phyloP scores from a whole-genome alignment of 352 stramenopile genomes.

The Globisporangium parvum region DNA sequence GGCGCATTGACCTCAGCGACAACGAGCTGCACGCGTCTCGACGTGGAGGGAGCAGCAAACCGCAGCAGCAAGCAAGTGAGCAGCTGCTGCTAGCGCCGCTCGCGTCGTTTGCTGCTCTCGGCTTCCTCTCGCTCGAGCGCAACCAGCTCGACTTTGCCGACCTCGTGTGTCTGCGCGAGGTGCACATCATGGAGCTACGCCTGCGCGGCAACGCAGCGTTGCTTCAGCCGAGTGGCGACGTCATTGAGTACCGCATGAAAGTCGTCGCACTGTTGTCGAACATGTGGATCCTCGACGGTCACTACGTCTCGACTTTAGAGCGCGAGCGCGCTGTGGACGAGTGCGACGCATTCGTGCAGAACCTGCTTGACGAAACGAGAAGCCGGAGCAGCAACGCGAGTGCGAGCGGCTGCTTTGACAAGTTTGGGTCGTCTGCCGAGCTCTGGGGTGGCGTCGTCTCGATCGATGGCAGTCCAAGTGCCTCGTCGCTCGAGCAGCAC shows the following conservation, averaged over 20 bases:
- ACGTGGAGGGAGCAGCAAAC: not conserved
- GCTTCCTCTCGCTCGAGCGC: constrained; percentile 49
- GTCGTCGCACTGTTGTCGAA: constrained; percentile 46
- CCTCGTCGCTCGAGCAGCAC: constrained; percentile 1
- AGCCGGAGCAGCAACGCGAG: not conserved
- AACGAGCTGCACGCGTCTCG: constrained; percentile 26
- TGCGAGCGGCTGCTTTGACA: not conserved
- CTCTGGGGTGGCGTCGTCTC: constrained; percentile 20
- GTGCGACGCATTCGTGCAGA: constrained; percentile 29
- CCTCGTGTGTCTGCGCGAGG: constrained; percentile 45
- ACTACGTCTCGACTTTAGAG: constrained; percentile 43
- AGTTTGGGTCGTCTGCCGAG: constrained; percentile 31
- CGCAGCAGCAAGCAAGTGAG: constrained; percentile 10
- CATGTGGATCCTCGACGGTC: constrained; percentile 49
- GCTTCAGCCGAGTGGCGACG: constrained; percentile 11
- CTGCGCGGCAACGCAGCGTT: constrained; percentile 32
- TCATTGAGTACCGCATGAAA: constrained; percentile 33
- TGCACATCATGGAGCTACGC: constrained; percentile 49
- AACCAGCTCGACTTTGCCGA: constrained; percentile 43
- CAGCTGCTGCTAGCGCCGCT: constrained; percentile 15
- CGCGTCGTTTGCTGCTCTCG: constrained; percentile 39
- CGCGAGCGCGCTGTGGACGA: constrained; percentile 32
- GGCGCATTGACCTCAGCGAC: constrained; percentile 44
- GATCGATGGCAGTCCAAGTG: too few relatives aligned
- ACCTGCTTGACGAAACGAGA: constrained; percentile 12